Percentiles rank a stretch among this genome's conserved stretches.
phyloP scores from a whole-genome alignment of 2,329 filamentous ascomycete genomes.

The Verticillium isaacii region DNA sequence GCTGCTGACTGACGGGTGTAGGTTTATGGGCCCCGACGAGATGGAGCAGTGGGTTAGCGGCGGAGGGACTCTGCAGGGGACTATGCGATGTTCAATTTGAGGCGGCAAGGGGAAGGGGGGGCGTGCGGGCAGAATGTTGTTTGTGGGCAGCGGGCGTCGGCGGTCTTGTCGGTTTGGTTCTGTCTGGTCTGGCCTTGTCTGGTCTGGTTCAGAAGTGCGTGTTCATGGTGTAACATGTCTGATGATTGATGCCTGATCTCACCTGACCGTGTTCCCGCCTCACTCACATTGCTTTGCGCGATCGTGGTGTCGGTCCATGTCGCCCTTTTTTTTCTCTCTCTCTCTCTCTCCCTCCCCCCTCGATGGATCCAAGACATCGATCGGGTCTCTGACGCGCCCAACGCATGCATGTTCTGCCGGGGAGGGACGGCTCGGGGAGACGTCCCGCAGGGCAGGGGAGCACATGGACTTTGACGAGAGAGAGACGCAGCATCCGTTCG shows the following conservation, averaged over 20 bases:
- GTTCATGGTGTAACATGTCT: not conserved
- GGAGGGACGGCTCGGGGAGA: not conserved
- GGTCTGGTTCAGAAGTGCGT: not conserved
- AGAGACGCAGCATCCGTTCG: too few species aligned
- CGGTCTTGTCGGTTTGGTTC: not conserved
- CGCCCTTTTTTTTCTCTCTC: not conserved
- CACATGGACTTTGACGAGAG: too few species aligned
- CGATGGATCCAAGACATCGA: not conserved
- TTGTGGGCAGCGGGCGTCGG: not conserved
- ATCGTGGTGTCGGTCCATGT: not conserved
- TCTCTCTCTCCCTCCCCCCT: too few species aligned
- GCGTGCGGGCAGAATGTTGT: not conserved
- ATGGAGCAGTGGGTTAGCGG: conserved; percentile 10
- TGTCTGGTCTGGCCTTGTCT: not conserved
- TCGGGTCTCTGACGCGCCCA: too few species aligned
- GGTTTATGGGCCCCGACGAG: conserved; percentile 11
- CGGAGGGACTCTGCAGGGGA: not conserved
- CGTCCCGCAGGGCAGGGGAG: too few species aligned
- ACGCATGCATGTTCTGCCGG: too few species aligned
- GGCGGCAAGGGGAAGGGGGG: not conserved
- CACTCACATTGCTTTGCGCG: not conserved
- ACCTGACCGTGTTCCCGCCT: not conserved
- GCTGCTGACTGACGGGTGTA: not conserved
- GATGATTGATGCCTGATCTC: not conserved
- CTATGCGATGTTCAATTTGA: not conserved